A percentile compares a stretch with the other conserved stretches of the same genome.
Evolutionary conservation across 108 stramenopile genomes (phyloP).

Genomic region (Nannochloropsis salina): DNA sequence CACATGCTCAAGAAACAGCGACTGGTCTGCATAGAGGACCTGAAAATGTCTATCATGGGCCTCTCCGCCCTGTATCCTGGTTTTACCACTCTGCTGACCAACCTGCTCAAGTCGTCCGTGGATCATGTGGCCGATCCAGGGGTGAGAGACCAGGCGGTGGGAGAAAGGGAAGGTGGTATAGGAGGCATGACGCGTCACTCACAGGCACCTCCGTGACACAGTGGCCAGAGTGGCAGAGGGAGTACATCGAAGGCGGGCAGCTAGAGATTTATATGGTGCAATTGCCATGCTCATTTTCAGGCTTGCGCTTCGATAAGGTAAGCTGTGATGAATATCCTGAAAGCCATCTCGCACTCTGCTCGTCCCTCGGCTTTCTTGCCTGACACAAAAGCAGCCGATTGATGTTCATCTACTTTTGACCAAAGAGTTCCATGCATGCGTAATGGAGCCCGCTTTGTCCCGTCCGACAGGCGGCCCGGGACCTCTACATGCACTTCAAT

Average conservation of each 20-base stretch:
- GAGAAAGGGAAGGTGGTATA: background rate
- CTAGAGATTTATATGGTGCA: conserved; percentile 6
- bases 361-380: too few species aligned
- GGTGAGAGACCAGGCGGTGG: background rate
- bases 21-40: background rate
- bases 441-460: too few species aligned
- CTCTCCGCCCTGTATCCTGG: background rate
- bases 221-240: conserved; percentile 1
- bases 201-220: background rate
- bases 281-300: background rate
- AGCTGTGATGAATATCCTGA: background rate
- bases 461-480: background rate
- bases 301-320: background rate
- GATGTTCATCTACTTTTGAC: too few species aligned
- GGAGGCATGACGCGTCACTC: background rate
- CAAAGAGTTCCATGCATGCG: too few species aligned
- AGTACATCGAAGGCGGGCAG: background rate
- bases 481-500: conserved; percentile 18
- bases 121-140: background rate
- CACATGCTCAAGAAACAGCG: conserved; percentile 3
- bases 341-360: too few species aligned
- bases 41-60: conserved; percentile 13
- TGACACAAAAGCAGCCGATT: too few species aligned
- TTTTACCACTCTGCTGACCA: background rate
- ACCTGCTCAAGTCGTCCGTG: conserved; percentile 17